Base-by-base conservation (phyloP, 2,329 filamentous ascomycete species). In the Xenosphaeropsis pyriputrescens region DNA sequence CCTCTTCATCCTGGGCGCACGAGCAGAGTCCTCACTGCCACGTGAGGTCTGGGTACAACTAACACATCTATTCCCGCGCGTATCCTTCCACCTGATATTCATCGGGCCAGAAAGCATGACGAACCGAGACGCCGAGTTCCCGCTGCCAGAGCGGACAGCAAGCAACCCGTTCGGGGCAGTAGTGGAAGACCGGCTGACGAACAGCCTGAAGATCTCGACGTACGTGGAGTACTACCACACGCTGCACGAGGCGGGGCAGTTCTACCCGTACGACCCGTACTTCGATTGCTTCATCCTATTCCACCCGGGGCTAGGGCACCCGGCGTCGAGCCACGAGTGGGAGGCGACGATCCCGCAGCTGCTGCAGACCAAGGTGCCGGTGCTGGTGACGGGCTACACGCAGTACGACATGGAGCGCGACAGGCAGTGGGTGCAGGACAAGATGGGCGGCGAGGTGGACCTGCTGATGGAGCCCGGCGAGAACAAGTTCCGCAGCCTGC, bases 181-280 rank as follows among this genome's bases (percentile, higher is more conserved):
- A 37, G 75, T 95, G 12, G 93, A 98, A 61, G 89, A 93, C 57
- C 77, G 89, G 37, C 70, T 98, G 7, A 85, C 81, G 54, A 77
- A 81, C 39, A 79, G 81, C 47, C 77, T 96, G 75, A 98, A 98
- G 66, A 93, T 98, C 53, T 91, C 81, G 57, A 98, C 93, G 1
- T 94, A 88, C 52, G 89, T 96, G 37, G 91, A 98, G 50, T 95
- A 98, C 63, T 98, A 93, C 64, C 89, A 98, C 60, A 96, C 85
- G 2, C 74, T 98, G 49, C 89, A 98, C 63, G 76, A 86, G 56
- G 83, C 89, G 0, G 81, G 85, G 35, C 73, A 88, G 55, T 98
- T 96, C 63, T 76, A 83, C 41, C 91, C 93, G 0, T 95, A 93
- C 55, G 91, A 98, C 55, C 91, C 91, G 1, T 98, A 98, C 63